Percentiles rank a stretch among this genome's conserved stretches.
Evolutionary conservation across 345 rosid species (phyloP).

Genomic region (Turnera subulata): DNA sequence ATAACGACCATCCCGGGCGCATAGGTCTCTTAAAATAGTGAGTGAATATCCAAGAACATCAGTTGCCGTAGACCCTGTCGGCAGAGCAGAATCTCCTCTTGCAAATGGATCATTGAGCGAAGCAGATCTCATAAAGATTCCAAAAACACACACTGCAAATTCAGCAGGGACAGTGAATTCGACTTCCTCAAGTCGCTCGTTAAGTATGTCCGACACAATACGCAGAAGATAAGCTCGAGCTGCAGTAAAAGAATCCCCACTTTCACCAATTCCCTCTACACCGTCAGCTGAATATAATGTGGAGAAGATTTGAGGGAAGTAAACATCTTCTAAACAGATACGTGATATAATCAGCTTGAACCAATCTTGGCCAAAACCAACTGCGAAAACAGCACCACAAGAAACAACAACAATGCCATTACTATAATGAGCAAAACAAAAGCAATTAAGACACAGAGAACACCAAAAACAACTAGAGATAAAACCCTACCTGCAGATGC

Average conservation of each 20-base stretch:
- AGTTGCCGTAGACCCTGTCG: slow-evolving; percentile 40
- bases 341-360: slow-evolving; percentile 63
- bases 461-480: neutral
- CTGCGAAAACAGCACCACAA: slow-evolving; percentile 27
- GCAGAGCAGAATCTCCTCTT: slow-evolving; percentile 48
- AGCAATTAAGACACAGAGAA: neutral
- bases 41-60: slow-evolving; percentile 70
- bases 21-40: slow-evolving; percentile 49
- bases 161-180: slow-evolving; percentile 33
- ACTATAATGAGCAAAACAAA: neutral
- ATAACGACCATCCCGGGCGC: slow-evolving; percentile 39
- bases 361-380: slow-evolving; percentile 77
- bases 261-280: slow-evolving; percentile 10
- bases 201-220: slow-evolving; percentile 50
- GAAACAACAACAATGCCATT: slow-evolving; percentile 1
- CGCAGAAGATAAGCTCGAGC: slow-evolving; percentile 64
- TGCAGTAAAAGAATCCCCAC: slow-evolving; percentile 29
- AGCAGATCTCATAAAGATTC: slow-evolving; percentile 39
- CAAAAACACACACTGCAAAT: slow-evolving; percentile 30
- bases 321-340: slow-evolving; percentile 50
- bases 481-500: slow-evolving; percentile 41
- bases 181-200: slow-evolving; percentile 44
- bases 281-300: slow-evolving; percentile 20
- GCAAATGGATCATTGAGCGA: slow-evolving; percentile 28
- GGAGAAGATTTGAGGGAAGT: slow-evolving; percentile 47